These are phyloP conservation scores for Lachnum nothofagi DNA, from an alignment of 2,329 filamentous ascomycete species.

Conservation along the genomic window DNA sequence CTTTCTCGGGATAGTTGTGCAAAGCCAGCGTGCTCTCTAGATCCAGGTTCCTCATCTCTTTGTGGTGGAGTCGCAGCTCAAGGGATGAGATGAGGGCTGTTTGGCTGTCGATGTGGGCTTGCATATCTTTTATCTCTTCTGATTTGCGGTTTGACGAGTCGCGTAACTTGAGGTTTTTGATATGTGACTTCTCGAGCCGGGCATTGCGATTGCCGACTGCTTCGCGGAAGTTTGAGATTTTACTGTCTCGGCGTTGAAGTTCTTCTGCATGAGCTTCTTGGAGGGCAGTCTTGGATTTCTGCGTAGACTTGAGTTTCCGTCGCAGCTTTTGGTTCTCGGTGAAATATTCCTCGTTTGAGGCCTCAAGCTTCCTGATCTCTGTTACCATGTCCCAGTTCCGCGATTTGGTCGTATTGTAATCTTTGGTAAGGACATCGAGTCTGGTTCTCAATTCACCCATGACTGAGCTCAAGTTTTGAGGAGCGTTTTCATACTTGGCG, in stretches of 20 bases:
- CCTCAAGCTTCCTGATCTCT: neutral
- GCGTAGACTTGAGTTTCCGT: neutral
- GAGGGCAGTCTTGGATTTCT: neutral
- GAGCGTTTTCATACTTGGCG: too few species aligned
- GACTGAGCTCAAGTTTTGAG: neutral
- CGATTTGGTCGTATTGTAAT: neutral
- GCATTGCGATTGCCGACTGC: neutral
- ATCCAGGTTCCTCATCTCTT: neutral
- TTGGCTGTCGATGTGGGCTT: neutral
- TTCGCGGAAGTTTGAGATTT: neutral
- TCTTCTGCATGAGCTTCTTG: neutral
- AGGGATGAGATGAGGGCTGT: neutral
- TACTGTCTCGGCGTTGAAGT: neutral
- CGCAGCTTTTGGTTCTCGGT: neutral
- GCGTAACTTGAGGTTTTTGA: neutral
- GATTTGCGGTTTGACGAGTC: neutral
- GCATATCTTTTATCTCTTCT: neutral
- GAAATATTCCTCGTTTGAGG: neutral
- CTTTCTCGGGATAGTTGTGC: neutral
- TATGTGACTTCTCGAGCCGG: neutral
- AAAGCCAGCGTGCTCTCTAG: neutral
- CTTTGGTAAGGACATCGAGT: neutral
- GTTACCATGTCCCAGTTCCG: neutral
- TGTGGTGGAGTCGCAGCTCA: neutral
- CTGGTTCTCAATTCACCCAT: neutral